Conservation (phyloP, 2,329 filamentous ascomycete genomes). For the Purpureocillium lavendulum region DNA sequence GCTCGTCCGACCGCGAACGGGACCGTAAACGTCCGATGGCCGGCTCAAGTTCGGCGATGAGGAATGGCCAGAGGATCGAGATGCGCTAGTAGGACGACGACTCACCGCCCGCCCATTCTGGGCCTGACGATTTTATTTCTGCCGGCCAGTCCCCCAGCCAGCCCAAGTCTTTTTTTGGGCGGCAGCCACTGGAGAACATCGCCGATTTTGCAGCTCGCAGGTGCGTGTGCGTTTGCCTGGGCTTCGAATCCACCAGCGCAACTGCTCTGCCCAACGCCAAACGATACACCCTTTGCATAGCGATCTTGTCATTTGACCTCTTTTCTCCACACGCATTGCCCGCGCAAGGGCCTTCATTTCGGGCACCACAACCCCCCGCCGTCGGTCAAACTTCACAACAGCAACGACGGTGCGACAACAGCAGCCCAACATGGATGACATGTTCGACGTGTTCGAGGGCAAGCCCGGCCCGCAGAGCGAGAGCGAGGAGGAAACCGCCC, state of each 20-base stretch:
- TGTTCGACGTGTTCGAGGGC: constrained; percentile 77
- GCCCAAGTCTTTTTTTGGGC: constrained; percentile 12
- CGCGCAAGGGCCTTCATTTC: no score
- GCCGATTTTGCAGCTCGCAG: constrained; percentile 10
- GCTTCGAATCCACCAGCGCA: no score
- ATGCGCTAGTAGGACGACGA: not conserved
- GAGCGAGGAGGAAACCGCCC: constrained; percentile 33
- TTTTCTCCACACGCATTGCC: no score
- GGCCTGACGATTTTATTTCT: constrained; percentile 15
- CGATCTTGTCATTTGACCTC: no score
- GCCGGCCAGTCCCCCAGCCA: constrained; percentile 9
- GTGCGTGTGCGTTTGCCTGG: not conserved
- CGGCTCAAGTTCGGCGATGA: constrained; percentile 2
- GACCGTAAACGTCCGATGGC: not conserved
- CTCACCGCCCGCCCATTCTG: constrained; percentile 16
- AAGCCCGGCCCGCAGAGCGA: constrained; percentile 30
- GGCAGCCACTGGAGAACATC: not conserved
- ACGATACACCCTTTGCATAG: no score
- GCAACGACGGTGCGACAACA: not conserved
- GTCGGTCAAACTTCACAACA: no score
- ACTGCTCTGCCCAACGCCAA: no score
- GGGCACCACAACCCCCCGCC: no score
- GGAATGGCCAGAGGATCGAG: not conserved
- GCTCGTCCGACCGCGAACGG: no score
- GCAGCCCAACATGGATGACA: constrained; percentile 55